Evolutionary conservation across 2,329 filamentous ascomycete species (phyloP).

Genomic region (Sclerotinia nivalis): DNA sequence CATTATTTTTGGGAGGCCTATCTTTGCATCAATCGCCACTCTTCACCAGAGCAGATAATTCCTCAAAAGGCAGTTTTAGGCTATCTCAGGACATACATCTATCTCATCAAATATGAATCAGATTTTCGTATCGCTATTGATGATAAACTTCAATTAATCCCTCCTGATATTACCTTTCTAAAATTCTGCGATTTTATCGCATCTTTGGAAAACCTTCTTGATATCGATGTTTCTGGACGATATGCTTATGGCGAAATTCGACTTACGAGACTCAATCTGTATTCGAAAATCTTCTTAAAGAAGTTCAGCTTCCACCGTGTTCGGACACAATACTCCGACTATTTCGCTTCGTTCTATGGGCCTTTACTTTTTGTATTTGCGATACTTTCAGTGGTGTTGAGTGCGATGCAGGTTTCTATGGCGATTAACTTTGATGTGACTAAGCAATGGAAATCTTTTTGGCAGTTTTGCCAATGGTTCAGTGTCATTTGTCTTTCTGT

Average conservation of each 20-base stretch:
- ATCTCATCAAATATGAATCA: conserved; percentile 40
- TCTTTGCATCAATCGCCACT: conserved; percentile 21
- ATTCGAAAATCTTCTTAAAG: conserved; percentile 17
- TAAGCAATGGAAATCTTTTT: neutral
- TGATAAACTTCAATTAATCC: neutral
- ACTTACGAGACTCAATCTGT: conserved; percentile 31
- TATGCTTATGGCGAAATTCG: conserved; percentile 43
- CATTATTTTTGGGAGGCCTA: conserved; percentile 36
- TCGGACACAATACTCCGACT: conserved; percentile 19
- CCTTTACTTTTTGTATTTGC: conserved; percentile 26
- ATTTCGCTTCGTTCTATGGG: conserved; percentile 24
- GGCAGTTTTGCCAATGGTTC: conserved; percentile 1
- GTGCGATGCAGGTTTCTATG: conserved; percentile 23
- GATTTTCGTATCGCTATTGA: conserved; percentile 42
- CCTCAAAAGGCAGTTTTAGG: conserved; percentile 31
- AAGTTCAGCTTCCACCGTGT: conserved; percentile 17
- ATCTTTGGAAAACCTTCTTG: conserved; percentile 17
- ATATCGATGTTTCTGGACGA: conserved; percentile 35
- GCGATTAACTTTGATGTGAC: neutral
- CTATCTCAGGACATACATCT: conserved; percentile 39
- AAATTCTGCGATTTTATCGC: conserved; percentile 26
- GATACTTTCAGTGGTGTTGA: conserved; percentile 5
- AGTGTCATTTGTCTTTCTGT: conserved; percentile 5
- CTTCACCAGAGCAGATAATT: neutral
- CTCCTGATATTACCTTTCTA: neutral